Conservation (phyloP, 2,329 filamentous ascomycete species). For the Coniosporium tulheliwenetii region DNA sequence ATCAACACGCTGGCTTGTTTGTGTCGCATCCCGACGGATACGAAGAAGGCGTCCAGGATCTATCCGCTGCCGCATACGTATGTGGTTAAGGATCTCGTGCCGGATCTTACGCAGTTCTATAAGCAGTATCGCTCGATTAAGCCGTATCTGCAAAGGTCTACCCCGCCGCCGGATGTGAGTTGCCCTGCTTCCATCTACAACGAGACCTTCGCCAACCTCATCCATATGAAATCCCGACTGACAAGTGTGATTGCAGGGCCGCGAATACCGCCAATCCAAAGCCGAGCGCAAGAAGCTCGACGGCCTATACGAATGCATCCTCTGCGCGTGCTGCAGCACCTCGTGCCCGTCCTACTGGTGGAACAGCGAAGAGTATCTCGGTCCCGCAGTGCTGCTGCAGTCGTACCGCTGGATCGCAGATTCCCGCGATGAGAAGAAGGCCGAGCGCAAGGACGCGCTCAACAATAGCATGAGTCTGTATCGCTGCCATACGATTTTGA, state of each 20-base stretch:
- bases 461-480: constrained; percentile 99
- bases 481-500: constrained; percentile 97
- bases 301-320: constrained; percentile 96
- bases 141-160: constrained; percentile 89
- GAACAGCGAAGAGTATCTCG: constrained; percentile 98
- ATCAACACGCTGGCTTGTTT: constrained; percentile 95
- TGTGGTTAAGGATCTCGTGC: constrained; percentile 97
- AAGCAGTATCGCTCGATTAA: constrained; percentile 99
- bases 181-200: too few relatives aligned
- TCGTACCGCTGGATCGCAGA: constrained; percentile 97
- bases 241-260: constrained; percentile 43
- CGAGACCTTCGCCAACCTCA: too few relatives aligned
- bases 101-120: constrained; percentile 97
- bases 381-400: constrained; percentile 89
- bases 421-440: constrained; percentile 79
- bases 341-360: constrained; percentile 99
- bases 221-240: not conserved
- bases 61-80: constrained; percentile 98
- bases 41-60: constrained; percentile 70
- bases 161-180: constrained; percentile 67
- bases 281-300: constrained; percentile 93
- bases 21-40: constrained; percentile 90
- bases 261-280: constrained; percentile 81
- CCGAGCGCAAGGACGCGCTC: constrained; percentile 74
- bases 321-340: constrained; percentile 97